Evolutionary conservation across 140 eudicot genomes (phyloP), one percentile per base, ranked within the genome.

Genomic region (Bidens hawaiensis): DNA sequence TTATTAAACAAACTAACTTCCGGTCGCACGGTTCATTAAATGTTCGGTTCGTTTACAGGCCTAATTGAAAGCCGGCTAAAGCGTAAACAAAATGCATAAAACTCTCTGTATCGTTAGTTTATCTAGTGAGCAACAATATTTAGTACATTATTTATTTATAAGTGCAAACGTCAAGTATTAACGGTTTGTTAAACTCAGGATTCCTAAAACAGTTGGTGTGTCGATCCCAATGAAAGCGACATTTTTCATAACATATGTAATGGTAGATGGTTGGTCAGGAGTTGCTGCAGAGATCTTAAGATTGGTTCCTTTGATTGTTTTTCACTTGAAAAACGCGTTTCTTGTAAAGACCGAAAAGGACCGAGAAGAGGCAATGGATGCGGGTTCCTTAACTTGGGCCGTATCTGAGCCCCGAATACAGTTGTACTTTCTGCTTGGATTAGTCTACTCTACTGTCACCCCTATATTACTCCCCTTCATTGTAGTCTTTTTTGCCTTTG

Each of bases 251-350:
- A 75, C 94, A 48, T 90, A 84, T 23, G 60, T 90, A 18, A 90
- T 87, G 98, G 98, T 84, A 24, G 98, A 90, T 63, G 98, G 98
- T 60, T 91, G 98, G 98, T 83, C 98, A 24, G 96, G 96, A 25
- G 79, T 91, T 68, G 96, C 98, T 54, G 98, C 96, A 38, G 98
- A 91, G 78, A 81, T 91, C 60, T 68, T 91, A n/a, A 76, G 98
- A 80, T 26, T 87, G 79, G 93, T 87, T 51, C 98, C 98, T 0
- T 43, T 91, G 51, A 60, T 87, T 18, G 34, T 85, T 25, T 91
- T 78, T 74, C 98, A 91, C 73, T 61, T 91, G n/a, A 91, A 91
- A 78, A 91, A 91, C 65, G 48, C 98, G 3, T 78, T 91, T 80
- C 48, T 91, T 65, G 98, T 91, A 24, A 91, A 91, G 67, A 91